These are phyloP conservation scores for Cotoneaster glaucophyllus DNA, from an alignment of 306 rosid species.

Conservation along the genomic window DNA sequence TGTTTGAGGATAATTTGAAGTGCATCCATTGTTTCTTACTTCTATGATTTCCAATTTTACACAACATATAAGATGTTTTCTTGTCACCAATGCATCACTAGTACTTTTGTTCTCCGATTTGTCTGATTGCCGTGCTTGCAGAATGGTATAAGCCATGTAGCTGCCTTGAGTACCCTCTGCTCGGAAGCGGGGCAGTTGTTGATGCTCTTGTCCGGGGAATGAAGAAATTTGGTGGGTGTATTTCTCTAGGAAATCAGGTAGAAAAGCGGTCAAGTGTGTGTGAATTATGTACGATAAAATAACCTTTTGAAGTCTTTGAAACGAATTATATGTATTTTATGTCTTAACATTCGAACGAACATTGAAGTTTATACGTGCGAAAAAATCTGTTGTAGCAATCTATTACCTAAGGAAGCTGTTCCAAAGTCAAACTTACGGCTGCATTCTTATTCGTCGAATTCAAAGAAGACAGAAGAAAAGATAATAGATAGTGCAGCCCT, in stretches of 20 bases:
- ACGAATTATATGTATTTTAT: background rate
- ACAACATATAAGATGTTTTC: too few species aligned
- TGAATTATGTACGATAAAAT: too few species aligned
- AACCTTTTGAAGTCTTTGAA: background rate
- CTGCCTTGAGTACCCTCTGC: conserved; percentile 83
- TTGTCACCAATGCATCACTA: too few species aligned
- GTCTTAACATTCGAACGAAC: conserved; percentile 1
- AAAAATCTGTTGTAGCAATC: conserved; percentile 46
- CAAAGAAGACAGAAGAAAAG: too few species aligned
- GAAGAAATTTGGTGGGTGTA: conserved; percentile 73
- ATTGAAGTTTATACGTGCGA: conserved; percentile 76
- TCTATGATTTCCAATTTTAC: too few species aligned
- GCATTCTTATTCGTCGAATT: too few species aligned
- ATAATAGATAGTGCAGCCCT: too few species aligned
- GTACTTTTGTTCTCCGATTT: background rate
- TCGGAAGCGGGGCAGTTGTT: conserved; percentile 71
- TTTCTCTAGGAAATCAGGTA: conserved; percentile 65
- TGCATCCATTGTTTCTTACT: too few species aligned
- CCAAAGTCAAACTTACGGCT: too few species aligned
- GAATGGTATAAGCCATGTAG: conserved; percentile 97
- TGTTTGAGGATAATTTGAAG: too few species aligned
- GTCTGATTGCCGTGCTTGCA: conserved; percentile 89
- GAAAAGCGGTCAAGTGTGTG: conserved; percentile 10
- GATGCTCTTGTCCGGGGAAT: conserved; percentile 82
- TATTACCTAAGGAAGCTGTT: too few species aligned